Percentiles rank a stretch among this genome's conserved stretches.
phyloP scores from a whole-genome alignment of 2,329 filamentous ascomycete species.

The Penicillium sp. region DNA sequence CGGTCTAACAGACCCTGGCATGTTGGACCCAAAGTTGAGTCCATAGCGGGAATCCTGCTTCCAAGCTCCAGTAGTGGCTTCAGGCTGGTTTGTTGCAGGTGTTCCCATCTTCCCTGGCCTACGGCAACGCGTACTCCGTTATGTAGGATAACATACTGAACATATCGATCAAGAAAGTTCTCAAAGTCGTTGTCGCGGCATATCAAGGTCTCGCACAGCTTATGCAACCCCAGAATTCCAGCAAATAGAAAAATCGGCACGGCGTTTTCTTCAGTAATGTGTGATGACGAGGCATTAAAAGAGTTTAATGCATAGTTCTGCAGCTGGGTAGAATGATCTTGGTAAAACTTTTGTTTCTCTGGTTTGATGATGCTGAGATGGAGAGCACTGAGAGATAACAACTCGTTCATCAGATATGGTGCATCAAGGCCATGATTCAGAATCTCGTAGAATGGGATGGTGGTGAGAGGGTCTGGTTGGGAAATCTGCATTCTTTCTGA shows the following conservation, averaged over 20 bases:
- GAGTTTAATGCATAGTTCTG: conserved; percentile 25
- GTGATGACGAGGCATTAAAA: conserved; percentile 12
- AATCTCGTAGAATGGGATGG: conserved; percentile 2
- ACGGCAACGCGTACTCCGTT: conserved; percentile 25
- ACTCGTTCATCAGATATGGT: conserved; percentile 52
- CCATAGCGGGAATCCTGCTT: neutral
- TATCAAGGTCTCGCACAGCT: conserved; percentile 52
- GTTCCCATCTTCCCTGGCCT: conserved; percentile 11
- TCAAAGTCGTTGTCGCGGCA: conserved; percentile 44
- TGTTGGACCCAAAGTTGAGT: conserved; percentile 1
- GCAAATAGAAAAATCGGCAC: conserved; percentile 27
- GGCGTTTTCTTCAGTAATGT: conserved; percentile 17
- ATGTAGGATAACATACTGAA: conserved; percentile 28
- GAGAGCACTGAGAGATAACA: conserved; percentile 50
- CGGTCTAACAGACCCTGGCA: conserved; percentile 9
- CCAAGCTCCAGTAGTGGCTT: conserved; percentile 8
- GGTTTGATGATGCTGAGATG: conserved; percentile 42
- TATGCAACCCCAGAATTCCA: conserved; percentile 34
- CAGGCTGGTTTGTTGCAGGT: conserved; percentile 17
- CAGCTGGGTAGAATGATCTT: conserved; percentile 41
- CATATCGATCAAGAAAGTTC: conserved; percentile 31
- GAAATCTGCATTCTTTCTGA: conserved; percentile 7
- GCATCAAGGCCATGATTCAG: conserved; percentile 10
- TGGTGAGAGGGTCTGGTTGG: neutral
- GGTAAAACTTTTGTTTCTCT: conserved; percentile 37